phyloP scores from a whole-genome alignment of 1,284 basidiomycete genomes.

The Ustilago tritici region DNA sequence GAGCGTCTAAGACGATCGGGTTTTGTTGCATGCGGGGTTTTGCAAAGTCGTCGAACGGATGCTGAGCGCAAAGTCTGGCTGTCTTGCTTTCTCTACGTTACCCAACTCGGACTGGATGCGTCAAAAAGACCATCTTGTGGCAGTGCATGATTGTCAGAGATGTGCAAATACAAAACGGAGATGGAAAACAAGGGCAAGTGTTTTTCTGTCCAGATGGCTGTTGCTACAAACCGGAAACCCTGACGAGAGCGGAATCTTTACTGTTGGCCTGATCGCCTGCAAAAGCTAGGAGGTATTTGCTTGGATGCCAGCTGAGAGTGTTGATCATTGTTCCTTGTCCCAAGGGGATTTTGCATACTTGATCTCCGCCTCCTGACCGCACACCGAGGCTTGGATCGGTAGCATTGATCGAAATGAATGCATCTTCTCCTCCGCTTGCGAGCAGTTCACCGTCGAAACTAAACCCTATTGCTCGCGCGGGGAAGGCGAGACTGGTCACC shows the following conservation, averaged over 20 bases:
- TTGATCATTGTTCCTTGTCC: slow-evolving; percentile 41
- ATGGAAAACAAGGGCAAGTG: too few relatives aligned
- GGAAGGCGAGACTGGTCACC: slow-evolving; percentile 43
- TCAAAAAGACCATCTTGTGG: too few relatives aligned
- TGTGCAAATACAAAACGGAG: too few relatives aligned
- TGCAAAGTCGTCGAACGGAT: too few relatives aligned
- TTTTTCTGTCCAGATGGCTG: too few relatives aligned
- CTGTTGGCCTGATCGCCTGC: slow-evolving; percentile 51
- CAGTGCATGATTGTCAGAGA: not conserved
- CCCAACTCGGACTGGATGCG: too few relatives aligned
- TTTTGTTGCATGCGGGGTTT: too few relatives aligned
- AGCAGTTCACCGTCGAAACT: slow-evolving; percentile 65
- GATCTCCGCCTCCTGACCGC: slow-evolving; percentile 7
- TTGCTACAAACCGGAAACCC: slow-evolving; percentile 27
- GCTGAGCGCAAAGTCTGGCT: too few relatives aligned
- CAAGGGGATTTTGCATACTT: slow-evolving; percentile 40
- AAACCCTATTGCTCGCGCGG: slow-evolving; percentile 59
- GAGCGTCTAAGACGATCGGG: too few relatives aligned
- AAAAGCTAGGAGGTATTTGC: slow-evolving; percentile 54
- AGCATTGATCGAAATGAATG: slow-evolving; percentile 46
- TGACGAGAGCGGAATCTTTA: slow-evolving; percentile 24
- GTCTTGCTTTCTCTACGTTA: too few relatives aligned
- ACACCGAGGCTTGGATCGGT: not conserved
- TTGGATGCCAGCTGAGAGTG: slow-evolving; percentile 58
- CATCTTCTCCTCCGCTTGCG: slow-evolving; percentile 62